These are phyloP conservation scores for Pezicula carpinea DNA, from an alignment of 2,329 filamentous ascomycete species.

Conservation along the genomic window DNA sequence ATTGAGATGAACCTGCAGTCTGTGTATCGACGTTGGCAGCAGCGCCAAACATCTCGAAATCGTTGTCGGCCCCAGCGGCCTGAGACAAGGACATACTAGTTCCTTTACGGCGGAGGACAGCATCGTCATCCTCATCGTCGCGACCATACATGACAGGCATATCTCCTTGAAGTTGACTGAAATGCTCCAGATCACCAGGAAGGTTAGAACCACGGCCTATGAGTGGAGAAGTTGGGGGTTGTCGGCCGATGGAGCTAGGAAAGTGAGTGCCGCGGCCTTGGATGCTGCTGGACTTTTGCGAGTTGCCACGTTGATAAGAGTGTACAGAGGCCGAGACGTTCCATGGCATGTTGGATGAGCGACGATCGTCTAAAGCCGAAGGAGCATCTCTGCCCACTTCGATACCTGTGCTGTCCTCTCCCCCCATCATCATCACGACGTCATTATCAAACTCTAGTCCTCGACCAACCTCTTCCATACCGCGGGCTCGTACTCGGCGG, in stretches of 20 bases:
- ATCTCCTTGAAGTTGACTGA: slow-evolving; percentile 15
- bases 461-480: slow-evolving; percentile 30
- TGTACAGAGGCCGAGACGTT: slow-evolving; percentile 53
- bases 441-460: slow-evolving; percentile 22
- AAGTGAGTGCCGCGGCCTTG: slow-evolving; percentile 12
- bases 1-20: slow-evolving; percentile 40
- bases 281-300: slow-evolving; percentile 14
- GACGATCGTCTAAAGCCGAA: slow-evolving; percentile 62
- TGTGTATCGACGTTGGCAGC: slow-evolving; percentile 41
- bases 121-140: slow-evolving; percentile 10
- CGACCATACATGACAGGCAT: slow-evolving; percentile 21
- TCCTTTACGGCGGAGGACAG: slow-evolving; percentile 23
- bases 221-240: slow-evolving; percentile 58
- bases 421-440: slow-evolving; percentile 35
- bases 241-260: slow-evolving; percentile 30
- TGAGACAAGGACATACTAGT: slow-evolving; percentile 22
- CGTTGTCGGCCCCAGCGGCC: slow-evolving; percentile 22
- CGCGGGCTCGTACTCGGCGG: slow-evolving; percentile 32
- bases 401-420: slow-evolving; percentile 47
- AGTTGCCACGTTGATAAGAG: slow-evolving; percentile 38
- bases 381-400: slow-evolving; percentile 69
- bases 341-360: slow-evolving; percentile 65
- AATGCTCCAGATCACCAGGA: slow-evolving; percentile 19
- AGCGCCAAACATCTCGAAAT: slow-evolving; percentile 39
- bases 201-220: slow-evolving; percentile 39